Base-by-base conservation (phyloP, 2,329 filamentous ascomycete genomes). In the Neonectria sp. region DNA sequence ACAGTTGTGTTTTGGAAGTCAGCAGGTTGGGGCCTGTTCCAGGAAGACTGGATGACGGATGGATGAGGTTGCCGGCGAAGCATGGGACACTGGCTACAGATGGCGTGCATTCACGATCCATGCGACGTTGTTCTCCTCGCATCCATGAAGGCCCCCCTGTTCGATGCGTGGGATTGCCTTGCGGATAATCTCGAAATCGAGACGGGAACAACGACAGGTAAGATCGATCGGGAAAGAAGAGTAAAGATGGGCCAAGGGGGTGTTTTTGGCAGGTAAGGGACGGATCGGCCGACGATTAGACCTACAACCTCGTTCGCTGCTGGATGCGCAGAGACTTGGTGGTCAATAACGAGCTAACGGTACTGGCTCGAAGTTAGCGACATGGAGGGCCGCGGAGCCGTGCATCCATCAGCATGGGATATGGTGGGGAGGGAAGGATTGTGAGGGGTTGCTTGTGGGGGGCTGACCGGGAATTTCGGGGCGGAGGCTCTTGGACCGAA, bases 381-480 rank as follows among this genome's bases (percentile, higher is more conserved):
- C 45, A 45, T 56, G 58, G 57, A 74, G 73, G 73, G 61, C 73
- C 73, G 73, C 24, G 57, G 45, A 72, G 69, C 73, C 73, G 73
- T 68, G 55, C 62, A 69, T 46, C 64, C 72, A 68, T 71, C 60
- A 63, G 55, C 46, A 68, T 67, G 57, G 13, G 45, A 71, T 60
- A 43, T 55, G 60, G 49, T 58, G 65, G 55, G 55, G 59, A 45
- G 59, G 25, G n/a, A 15, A 29, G 17, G 43, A 40, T 55, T 56
- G 49, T 65, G 49, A 51, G 51, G 65, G 60, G 37, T 9, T 24
- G 43, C 3, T 48, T 33, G 33, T 55, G 74, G 71, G 74, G 70
- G 72, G 65, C 60, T 53, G 61, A 60, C 70, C 74, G 74, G 74
- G 70, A 71, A 72, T 71, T 74, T 76, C 74, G 74, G 74, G 74